These are phyloP conservation scores for Sparassis latifolia DNA, from an alignment of 1,284 basidiomycete genomes.

Conservation along the genomic window DNA sequence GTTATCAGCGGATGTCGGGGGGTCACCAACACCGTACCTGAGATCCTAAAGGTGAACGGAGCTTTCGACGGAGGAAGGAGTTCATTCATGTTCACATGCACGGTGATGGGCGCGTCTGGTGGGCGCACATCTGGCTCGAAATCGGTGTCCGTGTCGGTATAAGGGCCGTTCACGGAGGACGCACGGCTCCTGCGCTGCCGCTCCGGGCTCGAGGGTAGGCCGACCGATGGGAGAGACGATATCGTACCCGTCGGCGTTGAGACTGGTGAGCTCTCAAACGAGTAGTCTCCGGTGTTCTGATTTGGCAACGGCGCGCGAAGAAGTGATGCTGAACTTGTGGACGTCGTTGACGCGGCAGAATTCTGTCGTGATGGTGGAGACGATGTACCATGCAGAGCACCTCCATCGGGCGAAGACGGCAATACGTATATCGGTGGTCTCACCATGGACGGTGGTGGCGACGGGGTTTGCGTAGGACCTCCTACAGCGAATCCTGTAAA, in stretches of 20 bases:
- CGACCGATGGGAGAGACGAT: slow-evolving; percentile 52
- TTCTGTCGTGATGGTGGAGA: slow-evolving; percentile 28
- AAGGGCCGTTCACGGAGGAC: slow-evolving; percentile 21
- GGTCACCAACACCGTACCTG: slow-evolving; percentile 56
- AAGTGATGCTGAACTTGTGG: slow-evolving; percentile 37
- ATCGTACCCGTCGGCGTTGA: slow-evolving; percentile 44
- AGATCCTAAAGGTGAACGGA: slow-evolving; percentile 56
- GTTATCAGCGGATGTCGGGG: slow-evolving; percentile 31
- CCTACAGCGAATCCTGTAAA: slow-evolving; percentile 64
- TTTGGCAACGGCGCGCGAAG: slow-evolving; percentile 65
- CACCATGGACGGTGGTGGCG: slow-evolving; percentile 9
- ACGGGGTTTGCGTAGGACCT: slow-evolving; percentile 13
- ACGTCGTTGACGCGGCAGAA: slow-evolving; percentile 35
- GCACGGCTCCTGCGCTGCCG: slow-evolving; percentile 22
- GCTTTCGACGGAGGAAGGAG: slow-evolving; percentile 58
- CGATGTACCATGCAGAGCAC: slow-evolving; percentile 13
- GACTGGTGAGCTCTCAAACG: slow-evolving; percentile 49
- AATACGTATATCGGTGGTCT: slow-evolving; percentile 18
- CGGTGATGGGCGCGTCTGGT: slow-evolving; percentile 53
- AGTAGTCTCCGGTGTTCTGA: slow-evolving; percentile 58
- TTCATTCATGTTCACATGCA: slow-evolving; percentile 76
- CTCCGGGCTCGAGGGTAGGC: slow-evolving; percentile 33
- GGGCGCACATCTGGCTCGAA: slow-evolving; percentile 21
- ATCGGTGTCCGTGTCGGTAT: slow-evolving; percentile 19
- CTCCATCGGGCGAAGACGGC: slow-evolving; percentile 42